Evolutionary conservation across 208 protist genomes (phyloP).

Genomic region (Crithidia expoeki): DNA sequence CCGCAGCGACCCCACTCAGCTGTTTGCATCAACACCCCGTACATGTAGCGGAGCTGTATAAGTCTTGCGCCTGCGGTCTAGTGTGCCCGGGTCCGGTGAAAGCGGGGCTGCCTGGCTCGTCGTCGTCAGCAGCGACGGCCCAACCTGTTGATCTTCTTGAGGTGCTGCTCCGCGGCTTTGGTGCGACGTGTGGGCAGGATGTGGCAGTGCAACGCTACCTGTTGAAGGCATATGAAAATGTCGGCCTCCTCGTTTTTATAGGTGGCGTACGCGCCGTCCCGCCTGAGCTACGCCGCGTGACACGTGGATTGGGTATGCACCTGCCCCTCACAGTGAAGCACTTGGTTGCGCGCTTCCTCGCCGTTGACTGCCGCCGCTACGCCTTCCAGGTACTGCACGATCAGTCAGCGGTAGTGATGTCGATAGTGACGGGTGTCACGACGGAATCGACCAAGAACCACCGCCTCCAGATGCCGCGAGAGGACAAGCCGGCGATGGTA

Average conservation of each 20-base stretch:
- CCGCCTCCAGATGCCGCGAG: constrained; percentile 56
- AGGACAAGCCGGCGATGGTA: constrained; percentile 38
- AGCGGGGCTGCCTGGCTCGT: neutral
- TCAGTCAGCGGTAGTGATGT: constrained; percentile 53
- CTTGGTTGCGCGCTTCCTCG: constrained; percentile 63
- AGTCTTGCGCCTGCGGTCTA: constrained; percentile 38
- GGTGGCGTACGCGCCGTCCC: constrained; percentile 61
- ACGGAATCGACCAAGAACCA: constrained; percentile 9
- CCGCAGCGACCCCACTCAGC: constrained; percentile 19
- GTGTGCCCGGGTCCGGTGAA: constrained; percentile 24
- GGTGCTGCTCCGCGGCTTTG: constrained; percentile 37
- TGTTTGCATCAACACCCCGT: constrained; percentile 8
- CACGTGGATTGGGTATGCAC: constrained; percentile 33
- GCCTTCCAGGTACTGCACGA: constrained; percentile 72
- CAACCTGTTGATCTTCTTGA: constrained; percentile 14
- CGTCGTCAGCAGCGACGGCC: neutral
- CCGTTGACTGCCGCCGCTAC: constrained; percentile 75
- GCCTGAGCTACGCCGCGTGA: constrained; percentile 28
- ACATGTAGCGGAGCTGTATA: constrained; percentile 25
- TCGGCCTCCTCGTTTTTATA: constrained; percentile 47
- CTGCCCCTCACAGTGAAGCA: constrained; percentile 64
- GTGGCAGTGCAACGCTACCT: constrained; percentile 48
- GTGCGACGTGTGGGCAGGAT: constrained; percentile 27
- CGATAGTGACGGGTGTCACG: constrained; percentile 53
- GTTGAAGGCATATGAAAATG: constrained; percentile 47